Percentiles rank a stretch among this genome's conserved stretches.
These are phyloP conservation scores for Acidomyces sp. DNA, from an alignment of 495 filamentous ascomycete species.

Conservation along the genomic window DNA sequence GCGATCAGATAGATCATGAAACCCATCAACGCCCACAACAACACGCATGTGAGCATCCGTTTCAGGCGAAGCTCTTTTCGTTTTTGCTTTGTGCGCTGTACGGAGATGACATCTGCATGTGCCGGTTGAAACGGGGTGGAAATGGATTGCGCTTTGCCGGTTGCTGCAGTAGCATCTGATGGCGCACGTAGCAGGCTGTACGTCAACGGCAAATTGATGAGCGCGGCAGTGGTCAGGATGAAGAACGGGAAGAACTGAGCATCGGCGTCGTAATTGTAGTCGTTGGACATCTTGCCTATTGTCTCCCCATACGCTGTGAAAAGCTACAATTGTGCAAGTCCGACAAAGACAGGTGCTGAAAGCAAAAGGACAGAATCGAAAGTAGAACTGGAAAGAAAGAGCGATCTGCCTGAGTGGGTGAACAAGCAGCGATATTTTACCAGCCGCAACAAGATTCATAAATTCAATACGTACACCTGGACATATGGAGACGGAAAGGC, in stretches of 20 bases:
- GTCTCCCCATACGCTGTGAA: too few species aligned
- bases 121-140: conserved; percentile 66
- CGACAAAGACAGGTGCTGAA: too few species aligned
- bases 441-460: too few species aligned
- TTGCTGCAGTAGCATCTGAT: conserved; percentile 37
- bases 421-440: too few species aligned
- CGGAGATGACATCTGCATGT: conserved; percentile 70
- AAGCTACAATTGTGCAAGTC: too few species aligned
- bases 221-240: conserved; percentile 74
- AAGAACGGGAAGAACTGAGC: conserved; percentile 99
- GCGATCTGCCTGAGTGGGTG: too few species aligned
- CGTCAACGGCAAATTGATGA: conserved; percentile 83
- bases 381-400: too few species aligned
- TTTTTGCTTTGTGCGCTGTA: conserved; percentile 74
- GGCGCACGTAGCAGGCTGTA: conserved; percentile 56
- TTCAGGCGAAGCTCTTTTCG: conserved; percentile 82
- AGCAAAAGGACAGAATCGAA: too few species aligned
- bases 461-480: too few species aligned
- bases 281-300: conserved; percentile 84
- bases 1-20: conserved; percentile 87
- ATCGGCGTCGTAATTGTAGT: conserved; percentile 92
- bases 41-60: conserved; percentile 59
- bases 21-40: conserved; percentile 74
- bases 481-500: too few species aligned
- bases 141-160: conserved; percentile 55